Evolutionary conservation across 768 basidiomycete genomes (phyloP).

Genomic region (Amanita pallidorosea): DNA sequence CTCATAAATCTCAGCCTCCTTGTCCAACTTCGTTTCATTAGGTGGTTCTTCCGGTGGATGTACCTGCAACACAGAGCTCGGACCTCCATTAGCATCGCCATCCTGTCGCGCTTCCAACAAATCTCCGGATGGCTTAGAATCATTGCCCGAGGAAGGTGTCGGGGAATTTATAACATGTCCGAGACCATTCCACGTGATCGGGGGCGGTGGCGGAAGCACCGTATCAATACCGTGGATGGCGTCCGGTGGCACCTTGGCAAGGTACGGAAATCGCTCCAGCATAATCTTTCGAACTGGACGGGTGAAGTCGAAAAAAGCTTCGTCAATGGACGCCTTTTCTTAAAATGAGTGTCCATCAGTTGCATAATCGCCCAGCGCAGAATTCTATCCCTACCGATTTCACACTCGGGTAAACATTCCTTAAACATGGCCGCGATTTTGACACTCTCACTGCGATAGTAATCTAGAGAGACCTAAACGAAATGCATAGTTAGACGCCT

Average conservation of each 20-base stretch:
- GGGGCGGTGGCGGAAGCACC: constrained; percentile 64
- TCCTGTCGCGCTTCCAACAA: not conserved
- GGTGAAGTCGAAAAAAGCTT: constrained; percentile 92
- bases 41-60: not conserved
- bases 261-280: constrained; percentile 65
- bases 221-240: constrained; percentile 66
- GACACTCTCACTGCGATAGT: constrained; percentile 82
- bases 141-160: constrained; percentile 12
- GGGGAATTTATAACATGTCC: constrained; percentile 42
- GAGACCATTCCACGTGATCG: constrained; percentile 45
- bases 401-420: constrained; percentile 64
- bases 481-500: not conserved
- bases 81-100: not conserved
- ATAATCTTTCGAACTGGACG: constrained; percentile 67
- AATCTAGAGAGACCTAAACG: constrained; percentile 80
- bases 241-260: constrained; percentile 57
- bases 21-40: not conserved
- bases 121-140: constrained; percentile 2
- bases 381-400: constrained; percentile 49
- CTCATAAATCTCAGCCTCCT: not conserved
- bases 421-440: constrained; percentile 83
- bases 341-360: constrained; percentile 3
- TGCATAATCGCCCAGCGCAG: not conserved
- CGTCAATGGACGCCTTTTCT: constrained; percentile 98
- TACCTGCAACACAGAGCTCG: not conserved